A percentile compares a stretch with the other conserved stretches of the same genome.
These are phyloP conservation scores for Tuctoria greenei DNA, from an alignment of 176 grass and related monocot genomes.

Conservation along the genomic window DNA sequence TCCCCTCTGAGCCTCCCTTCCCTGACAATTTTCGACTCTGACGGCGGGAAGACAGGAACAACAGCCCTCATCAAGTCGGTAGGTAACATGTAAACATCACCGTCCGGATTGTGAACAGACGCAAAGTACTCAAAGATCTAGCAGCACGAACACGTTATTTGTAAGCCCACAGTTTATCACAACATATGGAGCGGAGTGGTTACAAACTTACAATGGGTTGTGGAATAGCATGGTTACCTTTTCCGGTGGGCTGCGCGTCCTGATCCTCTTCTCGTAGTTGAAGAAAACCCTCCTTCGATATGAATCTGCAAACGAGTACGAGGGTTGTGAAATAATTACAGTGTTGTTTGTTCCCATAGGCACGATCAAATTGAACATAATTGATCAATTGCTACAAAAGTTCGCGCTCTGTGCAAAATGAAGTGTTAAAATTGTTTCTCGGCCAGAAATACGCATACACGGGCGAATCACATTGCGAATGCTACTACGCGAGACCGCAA, in stretches of 20 bases:
- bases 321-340: not conserved
- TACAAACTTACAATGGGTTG: too few relatives aligned
- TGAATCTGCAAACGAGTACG: slow-evolving; percentile 40
- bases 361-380: not conserved
- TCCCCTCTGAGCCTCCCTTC: slow-evolving; percentile 76
- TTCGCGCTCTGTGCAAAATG: not conserved
- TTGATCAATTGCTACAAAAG: not conserved
- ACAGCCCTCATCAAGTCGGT: slow-evolving; percentile 79
- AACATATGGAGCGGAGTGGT: not conserved
- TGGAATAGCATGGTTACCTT: slow-evolving; percentile 48
- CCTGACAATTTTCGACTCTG: slow-evolving; percentile 75
- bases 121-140: slow-evolving; percentile 97
- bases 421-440: not conserved
- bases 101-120: slow-evolving; percentile 59
- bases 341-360: not conserved
- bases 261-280: slow-evolving; percentile 94
- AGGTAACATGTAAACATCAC: slow-evolving; percentile 80
- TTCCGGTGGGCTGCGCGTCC: slow-evolving; percentile 80
- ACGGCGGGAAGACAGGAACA: slow-evolving; percentile 88
- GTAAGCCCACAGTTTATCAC: not conserved
- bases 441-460: not conserved
- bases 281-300: slow-evolving; percentile 87
- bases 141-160: slow-evolving; percentile 16
- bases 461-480: not conserved
- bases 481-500: not conserved